Evolutionary conservation across 352 stramenopile species (phyloP).

Genomic region (Globisporangium solare): DNA sequence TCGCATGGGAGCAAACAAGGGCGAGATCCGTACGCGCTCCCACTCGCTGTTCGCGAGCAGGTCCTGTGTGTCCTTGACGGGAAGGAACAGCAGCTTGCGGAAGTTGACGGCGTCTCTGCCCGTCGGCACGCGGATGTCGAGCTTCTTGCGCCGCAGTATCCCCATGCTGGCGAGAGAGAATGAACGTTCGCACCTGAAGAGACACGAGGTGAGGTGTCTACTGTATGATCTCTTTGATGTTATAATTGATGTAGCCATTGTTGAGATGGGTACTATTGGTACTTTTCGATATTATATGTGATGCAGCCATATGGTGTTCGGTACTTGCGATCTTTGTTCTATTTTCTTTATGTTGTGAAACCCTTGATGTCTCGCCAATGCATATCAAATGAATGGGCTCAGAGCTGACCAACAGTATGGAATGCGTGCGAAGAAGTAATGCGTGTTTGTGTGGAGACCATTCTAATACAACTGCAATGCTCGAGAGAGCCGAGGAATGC

Average conservation of each 20-base stretch:
- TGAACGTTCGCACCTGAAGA: neutral
- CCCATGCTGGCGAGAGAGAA: conserved; percentile 24
- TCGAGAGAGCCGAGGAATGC: too few species aligned
- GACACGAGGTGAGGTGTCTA: neutral
- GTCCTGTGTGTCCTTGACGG: conserved; percentile 61
- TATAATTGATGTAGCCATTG: conserved; percentile 8
- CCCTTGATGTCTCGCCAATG: too few species aligned
- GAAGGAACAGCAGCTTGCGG: conserved; percentile 73
- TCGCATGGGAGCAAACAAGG: neutral
- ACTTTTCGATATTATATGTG: neutral
- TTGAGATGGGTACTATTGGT: too few species aligned
- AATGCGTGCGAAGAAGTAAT: too few species aligned
- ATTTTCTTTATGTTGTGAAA: too few species aligned
- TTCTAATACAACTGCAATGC: too few species aligned
- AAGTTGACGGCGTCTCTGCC: conserved; percentile 74
- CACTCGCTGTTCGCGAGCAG: conserved; percentile 64
- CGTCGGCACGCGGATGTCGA: conserved; percentile 61
- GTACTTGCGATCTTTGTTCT: neutral
- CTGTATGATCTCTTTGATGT: neutral
- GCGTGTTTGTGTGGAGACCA: too few species aligned
- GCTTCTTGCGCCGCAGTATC: conserved; percentile 59
- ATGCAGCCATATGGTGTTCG: conserved; percentile 1
- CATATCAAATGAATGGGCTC: too few species aligned
- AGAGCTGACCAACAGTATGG: too few species aligned
- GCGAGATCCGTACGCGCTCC: conserved; percentile 39